Evolutionary conservation across 371 early-diverging fungal species (phyloP).

Genomic region (Zychaea mexicana): DNA sequence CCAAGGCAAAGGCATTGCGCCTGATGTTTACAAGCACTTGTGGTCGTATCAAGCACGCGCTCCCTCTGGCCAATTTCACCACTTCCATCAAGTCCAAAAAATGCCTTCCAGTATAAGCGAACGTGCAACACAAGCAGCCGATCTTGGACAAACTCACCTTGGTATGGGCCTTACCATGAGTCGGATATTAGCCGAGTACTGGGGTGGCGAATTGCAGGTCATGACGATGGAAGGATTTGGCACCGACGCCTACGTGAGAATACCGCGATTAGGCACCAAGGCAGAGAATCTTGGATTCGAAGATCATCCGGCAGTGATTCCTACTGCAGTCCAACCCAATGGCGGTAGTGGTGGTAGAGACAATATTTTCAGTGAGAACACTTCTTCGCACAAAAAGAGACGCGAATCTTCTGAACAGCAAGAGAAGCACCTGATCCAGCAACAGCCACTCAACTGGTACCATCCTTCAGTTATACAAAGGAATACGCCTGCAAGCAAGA

Average conservation of each 20-base stretch:
- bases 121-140: conserved; percentile 31
- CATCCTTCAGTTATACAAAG: conserved; percentile 1
- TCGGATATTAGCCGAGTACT: conserved; percentile 84
- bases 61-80: conserved; percentile 32
- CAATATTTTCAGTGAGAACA: too few relatives aligned
- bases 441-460: not conserved
- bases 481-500: not conserved
- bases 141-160: conserved; percentile 46
- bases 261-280: conserved; percentile 70
- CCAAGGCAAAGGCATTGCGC: conserved; percentile 86
- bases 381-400: not conserved
- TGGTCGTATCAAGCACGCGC: conserved; percentile 77
- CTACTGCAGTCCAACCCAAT: not conserved
- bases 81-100: conserved; percentile 38
- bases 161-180: conserved; percentile 91
- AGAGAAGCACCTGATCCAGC: not conserved
- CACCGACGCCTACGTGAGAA: conserved; percentile 84
- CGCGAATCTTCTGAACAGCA: not conserved
- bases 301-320: conserved; percentile 2
- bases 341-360: not conserved
- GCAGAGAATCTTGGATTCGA: conserved; percentile 60
- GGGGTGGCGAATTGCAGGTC: conserved; percentile 78
- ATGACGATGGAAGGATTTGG: conserved; percentile 84
- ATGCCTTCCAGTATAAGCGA: conserved; percentile 36
- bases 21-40: conserved; percentile 61